These are phyloP conservation scores for Solanum pimpinellifolium DNA, from an alignment of 257 asterid species.

Conservation along the genomic window DNA sequence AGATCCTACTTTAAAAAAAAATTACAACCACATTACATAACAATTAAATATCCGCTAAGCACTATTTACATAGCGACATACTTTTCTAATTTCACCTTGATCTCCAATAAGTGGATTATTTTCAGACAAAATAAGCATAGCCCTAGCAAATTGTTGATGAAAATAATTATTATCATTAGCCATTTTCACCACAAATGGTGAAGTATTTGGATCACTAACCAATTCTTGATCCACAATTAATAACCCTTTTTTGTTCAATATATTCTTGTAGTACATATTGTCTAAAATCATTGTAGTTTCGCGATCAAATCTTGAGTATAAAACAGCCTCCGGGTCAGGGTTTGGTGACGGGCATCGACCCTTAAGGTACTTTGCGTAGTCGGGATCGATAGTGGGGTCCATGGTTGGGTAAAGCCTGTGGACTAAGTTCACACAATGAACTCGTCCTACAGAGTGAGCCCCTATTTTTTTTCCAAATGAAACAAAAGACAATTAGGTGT, in stretches of 20 bases:
- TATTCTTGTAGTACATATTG: slow-evolving; percentile 56
- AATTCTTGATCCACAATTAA: slow-evolving; percentile 44
- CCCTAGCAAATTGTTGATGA: slow-evolving; percentile 55
- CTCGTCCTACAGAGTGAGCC: slow-evolving; percentile 83
- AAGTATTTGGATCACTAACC: slow-evolving; percentile 43
- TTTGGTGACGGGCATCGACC: slow-evolving; percentile 45
- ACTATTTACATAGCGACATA: slow-evolving; percentile 49
- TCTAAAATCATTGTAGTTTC: slow-evolving; percentile 54
- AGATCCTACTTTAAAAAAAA: too few species aligned
- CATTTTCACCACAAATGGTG: slow-evolving; percentile 69
- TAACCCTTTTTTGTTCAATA: slow-evolving; percentile 44
- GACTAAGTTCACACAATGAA: slow-evolving; percentile 56
- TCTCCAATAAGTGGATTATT: slow-evolving; percentile 48
- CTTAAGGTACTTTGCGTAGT: slow-evolving; percentile 47
- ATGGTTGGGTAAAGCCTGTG: slow-evolving; percentile 59
- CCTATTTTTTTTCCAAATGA: slow-evolving; percentile 14
- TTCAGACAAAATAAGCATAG: slow-evolving; percentile 50
- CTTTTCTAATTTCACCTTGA: slow-evolving; percentile 59
- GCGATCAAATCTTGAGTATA: slow-evolving; percentile 45
- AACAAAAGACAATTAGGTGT: neutral
- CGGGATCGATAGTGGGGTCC: slow-evolving; percentile 47
- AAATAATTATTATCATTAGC: slow-evolving; percentile 62
- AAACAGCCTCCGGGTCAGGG: slow-evolving; percentile 39
- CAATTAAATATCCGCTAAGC: neutral
- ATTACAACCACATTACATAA: neutral